Percentiles rank a stretch among this genome's conserved stretches.
Conservation (phyloP, 2,329 filamentous ascomycete genomes). For the Atkinsonella hypoxylon region DNA sequence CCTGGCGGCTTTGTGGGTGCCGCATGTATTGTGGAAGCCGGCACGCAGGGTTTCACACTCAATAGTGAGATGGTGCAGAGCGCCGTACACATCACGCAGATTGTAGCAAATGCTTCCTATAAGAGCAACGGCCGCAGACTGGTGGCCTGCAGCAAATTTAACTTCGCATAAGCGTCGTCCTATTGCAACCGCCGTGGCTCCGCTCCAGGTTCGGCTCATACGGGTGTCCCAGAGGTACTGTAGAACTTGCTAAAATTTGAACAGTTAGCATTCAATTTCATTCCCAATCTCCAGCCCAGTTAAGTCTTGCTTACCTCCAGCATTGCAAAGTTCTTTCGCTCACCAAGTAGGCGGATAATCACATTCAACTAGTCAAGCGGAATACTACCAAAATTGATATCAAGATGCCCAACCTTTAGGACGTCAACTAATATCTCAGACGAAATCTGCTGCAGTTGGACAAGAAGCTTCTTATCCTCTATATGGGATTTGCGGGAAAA, state of each 20-base stretch:
- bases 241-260: slow-evolving; percentile 1
- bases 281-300: too few species aligned
- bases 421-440: slow-evolving; percentile 7
- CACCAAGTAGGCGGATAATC: slow-evolving; percentile 6
- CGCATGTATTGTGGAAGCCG: slow-evolving; percentile 9
- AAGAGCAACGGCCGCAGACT: slow-evolving; percentile 4
- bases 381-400: slow-evolving; percentile 6
- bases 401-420: slow-evolving; percentile 4
- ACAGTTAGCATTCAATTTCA: background rate
- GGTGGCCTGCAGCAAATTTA: slow-evolving; percentile 6
- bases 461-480: background rate
- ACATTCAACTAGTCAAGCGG: slow-evolving; percentile 2
- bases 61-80: slow-evolving; percentile 5
- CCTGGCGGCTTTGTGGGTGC: slow-evolving; percentile 5
- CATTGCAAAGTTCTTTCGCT: slow-evolving; percentile 7
- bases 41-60: slow-evolving; percentile 7
- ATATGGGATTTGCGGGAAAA: slow-evolving; percentile 1
- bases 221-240: slow-evolving; percentile 7
- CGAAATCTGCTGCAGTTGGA: slow-evolving; percentile 5
- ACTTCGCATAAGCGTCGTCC: slow-evolving; percentile 7
- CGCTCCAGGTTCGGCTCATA: slow-evolving; percentile 7
- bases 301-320: background rate
- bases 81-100: slow-evolving; percentile 5
- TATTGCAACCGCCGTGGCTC: slow-evolving; percentile 4
- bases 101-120: slow-evolving; percentile 8